These are phyloP conservation scores for Talaromyces atroroseus DNA, from an alignment of 2,329 filamentous ascomycete species.

Conservation along the genomic window DNA sequence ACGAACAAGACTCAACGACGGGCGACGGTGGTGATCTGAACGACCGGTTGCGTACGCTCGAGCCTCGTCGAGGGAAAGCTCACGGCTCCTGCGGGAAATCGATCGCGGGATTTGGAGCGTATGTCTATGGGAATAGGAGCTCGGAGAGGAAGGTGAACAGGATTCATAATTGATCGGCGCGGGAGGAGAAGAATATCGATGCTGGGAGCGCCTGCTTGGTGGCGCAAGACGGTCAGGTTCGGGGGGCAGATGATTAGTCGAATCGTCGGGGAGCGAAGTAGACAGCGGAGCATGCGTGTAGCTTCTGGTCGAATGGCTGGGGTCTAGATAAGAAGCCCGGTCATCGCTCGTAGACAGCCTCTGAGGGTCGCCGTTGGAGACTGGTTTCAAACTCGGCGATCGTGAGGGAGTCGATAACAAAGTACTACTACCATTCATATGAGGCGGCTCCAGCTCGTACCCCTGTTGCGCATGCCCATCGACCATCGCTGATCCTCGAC, in stretches of 20 bases:
- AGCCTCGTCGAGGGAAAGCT: slow-evolving; percentile 57
- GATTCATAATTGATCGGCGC: slow-evolving; percentile 55
- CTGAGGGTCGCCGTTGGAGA: slow-evolving; percentile 12
- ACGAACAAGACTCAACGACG: slow-evolving; percentile 76
- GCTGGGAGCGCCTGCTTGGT: slow-evolving; percentile 22
- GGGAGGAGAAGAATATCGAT: slow-evolving; percentile 38
- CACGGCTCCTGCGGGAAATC: slow-evolving; percentile 61
- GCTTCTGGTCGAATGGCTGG: slow-evolving; percentile 1
- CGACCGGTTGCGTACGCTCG: slow-evolving; percentile 60
- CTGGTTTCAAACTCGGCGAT: slow-evolving; percentile 6
- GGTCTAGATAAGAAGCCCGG: slow-evolving; percentile 21
- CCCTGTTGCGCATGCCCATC: slow-evolving; percentile 25
- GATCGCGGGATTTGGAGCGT: slow-evolving; percentile 79
- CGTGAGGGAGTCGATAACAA: slow-evolving; percentile 2
- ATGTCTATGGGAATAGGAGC: slow-evolving; percentile 67
- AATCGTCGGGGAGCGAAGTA: slow-evolving; percentile 29
- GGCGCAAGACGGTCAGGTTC: slow-evolving; percentile 27
- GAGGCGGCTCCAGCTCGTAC: slow-evolving; percentile 22
- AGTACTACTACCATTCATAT: slow-evolving; percentile 1
- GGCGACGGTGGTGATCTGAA: slow-evolving; percentile 68
- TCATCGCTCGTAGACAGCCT: slow-evolving; percentile 26
- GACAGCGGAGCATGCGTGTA: slow-evolving; percentile 22
- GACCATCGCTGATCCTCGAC: slow-evolving; percentile 15
- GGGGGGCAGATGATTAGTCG: slow-evolving; percentile 26
- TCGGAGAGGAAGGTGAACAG: slow-evolving; percentile 47